Percentiles rank a stretch among this genome's conserved stretches.
These are phyloP conservation scores for Aspergillus intermedius DNA, from an alignment of 2,329 filamentous ascomycete species.

Conservation along the genomic window DNA sequence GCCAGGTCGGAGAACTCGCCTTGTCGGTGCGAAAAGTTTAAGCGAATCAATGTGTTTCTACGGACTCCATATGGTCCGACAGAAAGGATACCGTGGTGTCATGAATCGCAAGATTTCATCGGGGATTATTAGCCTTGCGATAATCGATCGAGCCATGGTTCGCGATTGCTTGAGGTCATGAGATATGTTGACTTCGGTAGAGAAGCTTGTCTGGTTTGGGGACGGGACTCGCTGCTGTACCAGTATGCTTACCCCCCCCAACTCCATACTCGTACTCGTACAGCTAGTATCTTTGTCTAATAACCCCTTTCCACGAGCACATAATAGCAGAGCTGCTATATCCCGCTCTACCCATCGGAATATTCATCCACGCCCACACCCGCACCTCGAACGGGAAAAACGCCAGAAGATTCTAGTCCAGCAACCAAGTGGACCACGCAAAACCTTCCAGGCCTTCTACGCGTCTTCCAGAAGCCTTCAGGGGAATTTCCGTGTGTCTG, in stretches of 20 bases:
- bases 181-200: no score
- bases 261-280: no score
- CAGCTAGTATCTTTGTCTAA: no score
- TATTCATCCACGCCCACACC: background rate
- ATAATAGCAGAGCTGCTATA: no score
- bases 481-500: background rate
- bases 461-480: conserved; percentile 16
- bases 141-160: background rate
- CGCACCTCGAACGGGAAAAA: background rate
- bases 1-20: no score
- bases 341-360: background rate
- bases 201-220: no score
- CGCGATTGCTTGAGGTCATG: background rate
- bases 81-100: background rate
- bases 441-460: conserved; percentile 8
- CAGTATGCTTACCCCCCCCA: no score
- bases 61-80: no score
- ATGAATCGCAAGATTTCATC: background rate
- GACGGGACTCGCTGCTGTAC: no score
- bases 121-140: background rate
- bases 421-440: background rate
- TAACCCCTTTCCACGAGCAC: no score
- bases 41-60: no score
- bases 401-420: conserved; percentile 2
- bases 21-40: no score